Conservation (phyloP, 1,139 yeast genomes). For the Diutina mesorugosa region DNA sequence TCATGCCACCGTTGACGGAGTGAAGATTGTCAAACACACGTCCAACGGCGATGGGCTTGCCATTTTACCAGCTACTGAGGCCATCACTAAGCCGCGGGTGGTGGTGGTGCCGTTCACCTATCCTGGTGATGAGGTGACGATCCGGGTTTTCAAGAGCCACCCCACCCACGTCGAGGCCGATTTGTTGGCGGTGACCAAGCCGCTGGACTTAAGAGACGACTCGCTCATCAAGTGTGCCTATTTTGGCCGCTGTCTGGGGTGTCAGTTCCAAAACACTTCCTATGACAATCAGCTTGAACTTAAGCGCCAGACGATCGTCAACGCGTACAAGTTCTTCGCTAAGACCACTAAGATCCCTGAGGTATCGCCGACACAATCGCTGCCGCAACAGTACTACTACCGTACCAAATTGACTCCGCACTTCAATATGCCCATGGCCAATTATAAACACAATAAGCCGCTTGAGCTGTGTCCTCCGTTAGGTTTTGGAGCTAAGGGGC, state of each 20-base stretch:
- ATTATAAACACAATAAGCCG: conserved; percentile 19
- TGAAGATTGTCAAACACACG: conserved; percentile 43
- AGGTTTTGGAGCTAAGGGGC: conserved; percentile 83
- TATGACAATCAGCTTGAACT: conserved; percentile 62
- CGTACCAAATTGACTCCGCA: conserved; percentile 94
- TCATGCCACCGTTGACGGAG: conserved; percentile 47
- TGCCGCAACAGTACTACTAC: conserved; percentile 68
- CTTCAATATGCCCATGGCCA: conserved; percentile 56
- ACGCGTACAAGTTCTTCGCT: conserved; percentile 77
- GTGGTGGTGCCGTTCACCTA: conserved; percentile 72
- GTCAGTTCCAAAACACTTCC: conserved; percentile 77
- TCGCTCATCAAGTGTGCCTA: conserved; percentile 31
- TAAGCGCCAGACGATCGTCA: conserved; percentile 61
- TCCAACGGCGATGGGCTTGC: conserved; percentile 80
- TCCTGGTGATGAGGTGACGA: conserved; percentile 69
- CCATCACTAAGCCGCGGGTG: conserved; percentile 29
- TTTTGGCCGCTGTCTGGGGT: conserved; percentile 54
- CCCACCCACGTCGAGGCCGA: conserved; percentile 70
- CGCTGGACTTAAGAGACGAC: conserved; percentile 39
- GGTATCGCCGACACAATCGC: conserved; percentile 55
- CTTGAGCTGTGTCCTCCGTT: conserved; percentile 42
- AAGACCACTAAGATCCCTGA: conserved; percentile 39
- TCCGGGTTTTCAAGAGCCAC: conserved; percentile 68
- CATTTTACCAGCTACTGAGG: conserved; percentile 34
- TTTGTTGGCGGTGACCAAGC: conserved; percentile 35